phyloP scores from a whole-genome alignment of 164 flowering plant species.

The Magnolia sinica region DNA sequence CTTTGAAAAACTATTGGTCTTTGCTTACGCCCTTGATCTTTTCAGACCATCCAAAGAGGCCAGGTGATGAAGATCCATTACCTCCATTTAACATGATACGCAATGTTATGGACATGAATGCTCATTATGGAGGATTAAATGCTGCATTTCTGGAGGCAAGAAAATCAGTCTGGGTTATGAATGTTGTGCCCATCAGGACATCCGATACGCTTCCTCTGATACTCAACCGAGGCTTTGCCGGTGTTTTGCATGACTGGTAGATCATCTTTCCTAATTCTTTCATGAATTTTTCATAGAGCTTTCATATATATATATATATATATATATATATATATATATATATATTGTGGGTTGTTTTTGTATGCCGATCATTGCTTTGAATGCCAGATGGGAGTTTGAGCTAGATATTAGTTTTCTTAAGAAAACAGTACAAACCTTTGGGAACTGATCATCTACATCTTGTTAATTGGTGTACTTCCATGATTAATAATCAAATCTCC shows the following conservation, averaged over 20 bases:
- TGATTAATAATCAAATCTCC: too few relatives aligned
- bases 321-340: not conserved
- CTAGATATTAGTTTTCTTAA: not conserved
- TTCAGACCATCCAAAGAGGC: constrained; percentile 98
- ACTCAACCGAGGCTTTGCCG: constrained; percentile 81
- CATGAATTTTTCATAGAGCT: not conserved
- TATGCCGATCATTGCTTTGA: not conserved
- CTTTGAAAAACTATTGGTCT: constrained; percentile 86
- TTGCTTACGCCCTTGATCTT: constrained; percentile 91
- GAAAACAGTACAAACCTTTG: not conserved
- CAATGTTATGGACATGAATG: constrained; percentile 98
- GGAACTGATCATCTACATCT: too few relatives aligned
- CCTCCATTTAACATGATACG: constrained; percentile 97
- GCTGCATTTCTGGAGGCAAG: constrained; percentile 72
- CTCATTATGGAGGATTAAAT: constrained; percentile 85
- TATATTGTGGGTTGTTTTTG: not conserved
- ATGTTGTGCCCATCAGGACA: constrained; percentile 69
- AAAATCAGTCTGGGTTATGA: constrained; percentile 94
- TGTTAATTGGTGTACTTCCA: too few relatives aligned
- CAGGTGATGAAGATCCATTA: constrained; percentile 93
- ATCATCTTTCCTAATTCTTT: constrained; percentile 8
- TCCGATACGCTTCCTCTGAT: constrained; percentile 82
- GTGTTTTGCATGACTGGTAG: constrained; percentile 88
- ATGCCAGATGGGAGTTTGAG: not conserved
- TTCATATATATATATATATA: too few relatives aligned